phyloP scores from a whole-genome alignment of 768 basidiomycete genomes.

The Boletus rubropictus region DNA sequence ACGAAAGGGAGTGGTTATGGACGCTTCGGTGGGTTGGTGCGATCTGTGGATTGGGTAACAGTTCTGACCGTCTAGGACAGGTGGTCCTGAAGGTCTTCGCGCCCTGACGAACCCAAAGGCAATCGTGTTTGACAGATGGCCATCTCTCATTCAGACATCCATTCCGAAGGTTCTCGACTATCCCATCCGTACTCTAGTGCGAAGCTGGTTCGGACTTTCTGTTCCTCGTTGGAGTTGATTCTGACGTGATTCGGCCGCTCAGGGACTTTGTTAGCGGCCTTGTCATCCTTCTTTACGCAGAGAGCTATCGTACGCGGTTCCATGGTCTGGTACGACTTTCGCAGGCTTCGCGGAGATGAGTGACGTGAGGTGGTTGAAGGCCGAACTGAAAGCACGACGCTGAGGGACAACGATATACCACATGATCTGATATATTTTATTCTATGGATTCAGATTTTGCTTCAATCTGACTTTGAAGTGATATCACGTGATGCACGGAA shows the following conservation, averaged over 20 bases:
- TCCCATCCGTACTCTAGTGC: constrained; percentile 65
- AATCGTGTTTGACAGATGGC: constrained; percentile 81
- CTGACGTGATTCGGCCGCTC: constrained; percentile 2
- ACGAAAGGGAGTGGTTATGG: constrained; percentile 89
- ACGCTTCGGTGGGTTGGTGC: constrained; percentile 63
- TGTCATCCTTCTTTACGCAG: constrained; percentile 44
- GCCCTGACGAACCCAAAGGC: constrained; percentile 85
- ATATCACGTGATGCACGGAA: constrained; percentile 17
- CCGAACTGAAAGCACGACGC: not conserved
- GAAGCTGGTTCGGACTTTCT: constrained; percentile 59
- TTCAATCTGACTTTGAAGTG: not conserved
- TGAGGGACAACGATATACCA: constrained; percentile 14
- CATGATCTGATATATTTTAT: constrained; percentile 13
- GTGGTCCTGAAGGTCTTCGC: constrained; percentile 90
- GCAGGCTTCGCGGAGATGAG: constrained; percentile 33
- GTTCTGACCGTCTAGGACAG: constrained; percentile 34
- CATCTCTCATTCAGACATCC: constrained; percentile 71
- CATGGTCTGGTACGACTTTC: constrained; percentile 36
- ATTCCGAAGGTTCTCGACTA: constrained; percentile 88
- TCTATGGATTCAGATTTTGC: constrained; percentile 6
- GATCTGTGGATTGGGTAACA: not conserved
- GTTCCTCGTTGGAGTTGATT: not conserved
- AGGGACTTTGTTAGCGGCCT: constrained; percentile 52
- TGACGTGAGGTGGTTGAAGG: not conserved
- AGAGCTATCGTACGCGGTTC: constrained; percentile 41